These are phyloP conservation scores for Galerina marginata DNA, from an alignment of 768 basidiomycete species.

Conservation along the genomic window DNA sequence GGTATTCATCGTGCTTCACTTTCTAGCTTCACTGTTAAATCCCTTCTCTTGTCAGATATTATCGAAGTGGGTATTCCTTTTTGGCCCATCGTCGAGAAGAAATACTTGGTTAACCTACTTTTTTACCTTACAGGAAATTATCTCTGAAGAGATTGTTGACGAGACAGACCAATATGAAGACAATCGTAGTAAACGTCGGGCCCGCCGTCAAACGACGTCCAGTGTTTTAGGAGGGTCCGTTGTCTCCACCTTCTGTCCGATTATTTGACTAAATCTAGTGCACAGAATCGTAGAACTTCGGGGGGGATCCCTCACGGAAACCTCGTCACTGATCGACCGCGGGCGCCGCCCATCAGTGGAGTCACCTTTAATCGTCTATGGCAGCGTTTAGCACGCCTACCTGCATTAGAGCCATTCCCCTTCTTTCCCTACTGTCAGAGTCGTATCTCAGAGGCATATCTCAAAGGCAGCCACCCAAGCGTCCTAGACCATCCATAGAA, in stretches of 20 bases:
- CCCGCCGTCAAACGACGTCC: conserved; percentile 72
- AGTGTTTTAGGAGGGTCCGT: conserved; percentile 80
- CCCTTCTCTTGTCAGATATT: conserved; percentile 52
- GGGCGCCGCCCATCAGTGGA: conserved; percentile 10
- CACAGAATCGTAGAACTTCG: conserved; percentile 26
- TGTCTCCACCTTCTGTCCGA: neutral
- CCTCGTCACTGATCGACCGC: conserved; percentile 16
- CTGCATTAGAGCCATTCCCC: neutral
- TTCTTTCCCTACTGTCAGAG: too few relatives aligned
- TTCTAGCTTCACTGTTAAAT: conserved; percentile 5
- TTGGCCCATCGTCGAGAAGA: neutral
- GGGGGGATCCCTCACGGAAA: conserved; percentile 14
- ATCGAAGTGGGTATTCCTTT: conserved; percentile 61
- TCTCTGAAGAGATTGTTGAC: conserved; percentile 94
- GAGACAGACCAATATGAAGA: conserved; percentile 92
- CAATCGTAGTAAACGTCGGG: conserved; percentile 79
- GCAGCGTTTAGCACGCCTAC: conserved; percentile 9
- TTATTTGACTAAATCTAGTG: neutral
- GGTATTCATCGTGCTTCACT: conserved; percentile 40
- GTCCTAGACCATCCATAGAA: too few relatives aligned
- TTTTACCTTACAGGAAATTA: conserved; percentile 72
- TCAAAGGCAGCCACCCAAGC: too few relatives aligned
- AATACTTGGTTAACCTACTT: neutral
- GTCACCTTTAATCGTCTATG: conserved; percentile 9
- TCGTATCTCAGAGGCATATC: too few relatives aligned